Percentiles rank a stretch among this genome's conserved stretches.
Conservation (phyloP, 495 filamentous ascomycete genomes). For the Hapsidospora chrysogenum region DNA sequence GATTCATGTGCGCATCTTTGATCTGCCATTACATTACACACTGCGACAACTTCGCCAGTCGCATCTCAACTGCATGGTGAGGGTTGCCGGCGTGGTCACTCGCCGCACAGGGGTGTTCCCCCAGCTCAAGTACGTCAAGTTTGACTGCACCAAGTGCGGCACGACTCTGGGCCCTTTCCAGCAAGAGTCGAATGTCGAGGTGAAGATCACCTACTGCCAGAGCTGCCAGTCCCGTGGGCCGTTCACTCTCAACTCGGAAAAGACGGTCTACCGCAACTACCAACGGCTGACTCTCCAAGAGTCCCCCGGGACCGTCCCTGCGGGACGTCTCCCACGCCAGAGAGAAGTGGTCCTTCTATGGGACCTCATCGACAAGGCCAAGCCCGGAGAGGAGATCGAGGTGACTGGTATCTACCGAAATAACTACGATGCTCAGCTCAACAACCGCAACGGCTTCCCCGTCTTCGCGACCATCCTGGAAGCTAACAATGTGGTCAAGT, state of each 20-base stretch:
- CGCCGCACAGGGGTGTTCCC: slow-evolving; percentile 95
- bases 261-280: slow-evolving; percentile 98
- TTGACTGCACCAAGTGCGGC: slow-evolving; percentile 88
- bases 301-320: slow-evolving; percentile 91
- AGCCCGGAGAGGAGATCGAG: slow-evolving; percentile 95
- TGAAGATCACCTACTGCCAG: slow-evolving; percentile 92
- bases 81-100: slow-evolving; percentile 90
- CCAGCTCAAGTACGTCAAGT: slow-evolving; percentile 94
- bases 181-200: slow-evolving; percentile 89
- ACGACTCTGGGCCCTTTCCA: slow-evolving; percentile 88
- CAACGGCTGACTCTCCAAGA: slow-evolving; percentile 97
- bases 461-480: slow-evolving; percentile 97
- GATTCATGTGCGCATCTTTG: slow-evolving; percentile 93
- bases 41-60: slow-evolving; percentile 90
- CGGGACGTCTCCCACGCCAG: slow-evolving; percentile 86
- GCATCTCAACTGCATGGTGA: slow-evolving; percentile 91
- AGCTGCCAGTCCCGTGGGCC: slow-evolving; percentile 94
- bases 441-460: slow-evolving; percentile 98
- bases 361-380: slow-evolving; percentile 92
- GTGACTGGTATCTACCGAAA: slow-evolving; percentile 96
- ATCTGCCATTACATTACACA: slow-evolving; percentile 89
- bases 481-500: slow-evolving; percentile 92
- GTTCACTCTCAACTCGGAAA: slow-evolving; percentile 91
- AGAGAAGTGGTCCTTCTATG: slow-evolving; percentile 92
- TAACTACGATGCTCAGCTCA: slow-evolving; percentile 93